phyloP scores from a whole-genome alignment of 768 basidiomycete genomes.

The Rhodotorula kratochvilovae region DNA sequence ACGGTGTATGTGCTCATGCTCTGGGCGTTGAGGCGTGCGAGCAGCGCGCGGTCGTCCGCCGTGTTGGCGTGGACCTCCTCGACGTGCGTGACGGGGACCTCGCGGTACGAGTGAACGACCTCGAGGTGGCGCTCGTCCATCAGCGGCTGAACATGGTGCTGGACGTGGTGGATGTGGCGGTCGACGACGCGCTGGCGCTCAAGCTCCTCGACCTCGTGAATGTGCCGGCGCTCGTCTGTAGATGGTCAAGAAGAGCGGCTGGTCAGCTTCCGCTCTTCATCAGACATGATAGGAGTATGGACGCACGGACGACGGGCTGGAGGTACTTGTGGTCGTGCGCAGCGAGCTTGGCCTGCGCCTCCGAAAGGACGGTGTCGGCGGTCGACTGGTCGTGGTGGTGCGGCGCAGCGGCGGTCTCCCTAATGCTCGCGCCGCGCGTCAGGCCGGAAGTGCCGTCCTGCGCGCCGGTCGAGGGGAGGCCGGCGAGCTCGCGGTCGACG shows the following conservation, averaged over 20 bases:
- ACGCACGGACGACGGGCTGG: constrained; percentile 30
- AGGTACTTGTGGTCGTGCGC: constrained; percentile 33
- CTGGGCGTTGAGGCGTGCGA: constrained; percentile 26
- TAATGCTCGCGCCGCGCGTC: not conserved
- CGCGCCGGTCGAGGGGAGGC: not conserved
- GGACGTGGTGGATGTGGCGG: constrained; percentile 31
- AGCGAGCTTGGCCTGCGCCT: constrained; percentile 21
- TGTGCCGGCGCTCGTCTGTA: constrained; percentile 28
- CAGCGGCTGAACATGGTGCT: constrained; percentile 31
- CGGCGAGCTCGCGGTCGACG: not conserved
- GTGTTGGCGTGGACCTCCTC: constrained; percentile 29
- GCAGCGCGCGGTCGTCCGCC: constrained; percentile 12
- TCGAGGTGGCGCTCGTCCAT: constrained; percentile 31
- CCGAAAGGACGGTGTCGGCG: constrained; percentile 15
- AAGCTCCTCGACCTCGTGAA: constrained; percentile 30
- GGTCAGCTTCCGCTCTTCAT: not conserved
- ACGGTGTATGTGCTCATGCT: constrained; percentile 18
- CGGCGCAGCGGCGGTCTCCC: not conserved
- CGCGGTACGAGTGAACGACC: constrained; percentile 28
- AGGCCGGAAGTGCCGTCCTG: not conserved
- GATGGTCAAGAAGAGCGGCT: too few species aligned
- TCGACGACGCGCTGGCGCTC: constrained; percentile 23
- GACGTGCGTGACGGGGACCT: constrained; percentile 29
- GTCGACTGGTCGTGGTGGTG: constrained; percentile 11
- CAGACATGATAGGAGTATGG: too few species aligned